Evolutionary conservation across 2,329 filamentous ascomycete species (phyloP).

Genomic region (Coccinonectria pachysandricola): DNA sequence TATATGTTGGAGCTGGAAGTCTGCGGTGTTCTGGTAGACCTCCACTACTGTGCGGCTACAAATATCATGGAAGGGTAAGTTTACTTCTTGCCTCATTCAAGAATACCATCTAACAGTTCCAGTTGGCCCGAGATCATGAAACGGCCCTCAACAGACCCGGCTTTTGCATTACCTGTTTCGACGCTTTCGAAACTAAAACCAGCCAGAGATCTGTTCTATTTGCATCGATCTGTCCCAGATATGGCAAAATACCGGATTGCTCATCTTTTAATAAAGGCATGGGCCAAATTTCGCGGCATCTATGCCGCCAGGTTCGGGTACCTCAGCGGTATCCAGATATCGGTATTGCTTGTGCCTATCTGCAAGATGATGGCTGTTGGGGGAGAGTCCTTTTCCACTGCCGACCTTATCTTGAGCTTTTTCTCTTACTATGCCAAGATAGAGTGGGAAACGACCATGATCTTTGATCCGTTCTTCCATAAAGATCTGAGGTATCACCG

Average conservation of each 20-base stretch:
- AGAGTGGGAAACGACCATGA: conserved; percentile 44
- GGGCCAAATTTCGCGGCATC: conserved; percentile 51
- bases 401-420: conserved; percentile 47
- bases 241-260: conserved; percentile 46
- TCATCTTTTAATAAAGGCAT: conserved; percentile 49
- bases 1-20: conserved; percentile 56
- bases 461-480: conserved; percentile 52
- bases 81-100: not conserved
- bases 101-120: not conserved
- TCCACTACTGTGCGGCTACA: conserved; percentile 56
- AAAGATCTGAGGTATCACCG: conserved; percentile 41
- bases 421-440: conserved; percentile 53
- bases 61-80: conserved; percentile 39
- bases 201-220: conserved; percentile 49
- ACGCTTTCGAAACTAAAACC: conserved; percentile 54
- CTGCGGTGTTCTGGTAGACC: conserved; percentile 46
- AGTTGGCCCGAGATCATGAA: conserved; percentile 38
- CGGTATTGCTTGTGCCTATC: conserved; percentile 48
- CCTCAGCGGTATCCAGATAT: conserved; percentile 54
- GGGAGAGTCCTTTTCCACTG: conserved; percentile 28
- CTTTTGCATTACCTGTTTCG: conserved; percentile 45
- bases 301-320: conserved; percentile 57
- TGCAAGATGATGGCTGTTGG: conserved; percentile 41
- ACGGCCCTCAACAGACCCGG: conserved; percentile 37
- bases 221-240: conserved; percentile 50